These are phyloP conservation scores for Penicillium sp. DNA, from an alignment of 2,329 filamentous ascomycete species.

Conservation along the genomic window DNA sequence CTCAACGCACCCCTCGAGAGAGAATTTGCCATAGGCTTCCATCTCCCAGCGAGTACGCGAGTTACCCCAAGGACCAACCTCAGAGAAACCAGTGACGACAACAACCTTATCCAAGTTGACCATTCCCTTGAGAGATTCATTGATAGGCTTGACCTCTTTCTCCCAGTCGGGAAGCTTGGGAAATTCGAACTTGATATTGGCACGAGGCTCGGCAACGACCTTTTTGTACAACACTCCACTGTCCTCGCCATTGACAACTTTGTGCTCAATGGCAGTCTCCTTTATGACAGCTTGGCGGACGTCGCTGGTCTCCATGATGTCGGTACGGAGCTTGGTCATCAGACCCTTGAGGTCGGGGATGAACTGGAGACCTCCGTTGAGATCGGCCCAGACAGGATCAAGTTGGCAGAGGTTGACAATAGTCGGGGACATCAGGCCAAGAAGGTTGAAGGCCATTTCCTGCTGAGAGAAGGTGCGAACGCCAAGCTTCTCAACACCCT, in stretches of 20 bases:
- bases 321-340: conserved; percentile 89
- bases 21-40: conserved; percentile 96
- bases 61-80: conserved; percentile 86
- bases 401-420: conserved; percentile 94
- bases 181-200: conserved; percentile 98
- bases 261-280: conserved; percentile 94
- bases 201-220: conserved; percentile 85
- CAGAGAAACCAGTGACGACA: conserved; percentile 93
- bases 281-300: conserved; percentile 90
- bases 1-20: conserved; percentile 93
- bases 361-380: conserved; percentile 97
- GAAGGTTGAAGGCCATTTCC: conserved; percentile 98
- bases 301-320: conserved; percentile 92
- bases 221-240: conserved; percentile 93
- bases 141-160: conserved; percentile 81
- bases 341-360: conserved; percentile 91
- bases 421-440: conserved; percentile 90
- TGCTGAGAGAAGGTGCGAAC: conserved; percentile 98
- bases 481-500: conserved; percentile 93
- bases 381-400: conserved; percentile 92
- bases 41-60: conserved; percentile 98
- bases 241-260: conserved; percentile 90
- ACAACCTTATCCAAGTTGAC: conserved; percentile 98
- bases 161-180: conserved; percentile 89
- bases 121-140: conserved; percentile 89